A percentile compares a stretch with the other conserved stretches of the same genome.
Evolutionary conservation across 2,329 filamentous ascomycete genomes (phyloP).

Genomic region (Hypoxylon sp.): DNA sequence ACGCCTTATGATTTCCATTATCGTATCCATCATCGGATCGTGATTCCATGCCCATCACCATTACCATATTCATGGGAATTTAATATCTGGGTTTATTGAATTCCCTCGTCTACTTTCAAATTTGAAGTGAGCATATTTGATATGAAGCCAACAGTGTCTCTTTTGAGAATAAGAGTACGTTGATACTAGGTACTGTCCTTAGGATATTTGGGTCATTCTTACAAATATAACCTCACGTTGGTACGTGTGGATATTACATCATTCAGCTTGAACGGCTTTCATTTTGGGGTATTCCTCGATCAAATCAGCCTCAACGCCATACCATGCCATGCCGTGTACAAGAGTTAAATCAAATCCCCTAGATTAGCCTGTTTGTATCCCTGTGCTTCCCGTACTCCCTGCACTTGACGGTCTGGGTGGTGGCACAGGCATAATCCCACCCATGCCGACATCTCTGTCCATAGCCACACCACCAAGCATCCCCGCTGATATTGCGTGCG

Average conservation of each 20-base stretch:
- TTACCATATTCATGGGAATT: too few species aligned
- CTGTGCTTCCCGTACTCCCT: constrained; percentile 58
- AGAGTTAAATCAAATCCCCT: constrained; percentile 16
- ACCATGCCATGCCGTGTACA: constrained; percentile 12
- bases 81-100: too few species aligned
- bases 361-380: constrained; percentile 47
- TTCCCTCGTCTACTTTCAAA: too few species aligned
- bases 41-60: too few species aligned
- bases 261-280: not conserved
- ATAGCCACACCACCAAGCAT: constrained; percentile 61
- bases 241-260: not conserved
- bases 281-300: constrained; percentile 33
- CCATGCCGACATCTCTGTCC: constrained; percentile 56
- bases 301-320: constrained; percentile 36
- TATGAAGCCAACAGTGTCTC: too few species aligned
- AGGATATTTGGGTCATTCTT: not conserved
- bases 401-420: constrained; percentile 59
- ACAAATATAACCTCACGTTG: not conserved
- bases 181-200: too few species aligned
- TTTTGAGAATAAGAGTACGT: too few species aligned
- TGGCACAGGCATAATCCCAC: constrained; percentile 53
- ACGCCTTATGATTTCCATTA: too few species aligned
- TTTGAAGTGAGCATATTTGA: too few species aligned
- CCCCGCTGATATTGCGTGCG: constrained; percentile 44
- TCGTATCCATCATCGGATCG: too few species aligned